Evolutionary conservation across 139 green algal species (phyloP).

Genomic region (Chlamydomonas eustigma): DNA sequence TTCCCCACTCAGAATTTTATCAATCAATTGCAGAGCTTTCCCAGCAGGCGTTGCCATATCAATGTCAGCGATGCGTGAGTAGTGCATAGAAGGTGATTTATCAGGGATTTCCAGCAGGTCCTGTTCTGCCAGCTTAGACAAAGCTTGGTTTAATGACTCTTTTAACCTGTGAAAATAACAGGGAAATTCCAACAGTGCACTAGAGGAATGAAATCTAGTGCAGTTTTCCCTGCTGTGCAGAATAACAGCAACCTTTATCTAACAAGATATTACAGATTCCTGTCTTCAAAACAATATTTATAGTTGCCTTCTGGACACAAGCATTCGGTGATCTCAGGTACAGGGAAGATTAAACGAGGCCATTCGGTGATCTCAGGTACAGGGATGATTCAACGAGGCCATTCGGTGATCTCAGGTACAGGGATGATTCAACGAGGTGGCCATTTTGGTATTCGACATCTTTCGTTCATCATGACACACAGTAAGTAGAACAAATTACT

Average conservation of each 20-base stretch:
- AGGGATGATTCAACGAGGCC: neutral
- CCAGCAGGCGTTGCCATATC: neutral
- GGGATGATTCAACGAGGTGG: neutral
- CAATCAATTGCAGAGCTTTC: neutral
- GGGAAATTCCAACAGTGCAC: neutral
- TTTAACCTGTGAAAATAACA: neutral
- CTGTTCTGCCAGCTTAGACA: neutral
- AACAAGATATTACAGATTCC: neutral
- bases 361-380: neutral
- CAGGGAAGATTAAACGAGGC: neutral
- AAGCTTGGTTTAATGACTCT: neutral
- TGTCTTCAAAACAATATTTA: neutral
- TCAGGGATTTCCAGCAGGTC: neutral
- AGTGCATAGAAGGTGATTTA: neutral
- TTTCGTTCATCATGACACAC: too few species aligned
- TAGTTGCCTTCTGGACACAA: neutral
- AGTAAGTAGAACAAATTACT: neutral
- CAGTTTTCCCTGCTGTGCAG: neutral
- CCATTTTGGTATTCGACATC: too few species aligned
- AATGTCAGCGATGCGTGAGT: neutral
- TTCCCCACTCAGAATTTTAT: neutral
- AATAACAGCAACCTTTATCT: too few species aligned
- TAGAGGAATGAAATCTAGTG: neutral
- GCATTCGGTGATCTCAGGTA: neutral
- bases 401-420: neutral